Percentiles rank a stretch among this genome's conserved stretches.
Evolutionary conservation across 2,329 filamentous ascomycete species (phyloP).

Genomic region (Chaetomium olivaceum): DNA sequence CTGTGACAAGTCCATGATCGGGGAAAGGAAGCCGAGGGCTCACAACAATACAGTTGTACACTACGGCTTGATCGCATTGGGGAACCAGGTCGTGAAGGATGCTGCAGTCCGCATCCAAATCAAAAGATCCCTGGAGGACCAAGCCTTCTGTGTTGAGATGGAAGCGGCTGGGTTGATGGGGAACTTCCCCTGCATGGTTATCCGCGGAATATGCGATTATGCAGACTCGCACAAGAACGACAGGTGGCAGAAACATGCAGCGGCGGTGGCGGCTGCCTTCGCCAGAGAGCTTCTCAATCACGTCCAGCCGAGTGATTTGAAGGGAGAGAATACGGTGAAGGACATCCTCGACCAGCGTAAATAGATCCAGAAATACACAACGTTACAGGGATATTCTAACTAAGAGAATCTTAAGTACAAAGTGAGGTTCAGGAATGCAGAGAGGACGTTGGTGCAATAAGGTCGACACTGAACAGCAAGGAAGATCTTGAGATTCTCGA

Average conservation of each 20-base stretch:
- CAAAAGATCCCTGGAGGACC: background rate
- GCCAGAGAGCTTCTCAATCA: background rate
- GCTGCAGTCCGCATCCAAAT: background rate
- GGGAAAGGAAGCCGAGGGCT: background rate
- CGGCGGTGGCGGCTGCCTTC: background rate
- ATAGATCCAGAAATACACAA: background rate
- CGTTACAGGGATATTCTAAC: background rate
- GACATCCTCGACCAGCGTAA: background rate
- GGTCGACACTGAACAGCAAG: background rate
- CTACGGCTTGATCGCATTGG: slow-evolving; percentile 3
- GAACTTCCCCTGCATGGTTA: background rate
- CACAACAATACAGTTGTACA: background rate
- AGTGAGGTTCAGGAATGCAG: background rate
- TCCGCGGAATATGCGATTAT: background rate
- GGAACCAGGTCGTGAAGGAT: background rate
- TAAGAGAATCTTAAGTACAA: no score
- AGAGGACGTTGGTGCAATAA: background rate
- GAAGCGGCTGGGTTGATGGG: slow-evolving; percentile 8
- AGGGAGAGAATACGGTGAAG: background rate
- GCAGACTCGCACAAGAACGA: slow-evolving; percentile 7
- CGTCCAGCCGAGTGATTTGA: background rate
- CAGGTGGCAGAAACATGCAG: background rate
- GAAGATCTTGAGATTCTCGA: slow-evolving; percentile 13
- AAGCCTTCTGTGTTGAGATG: background rate
- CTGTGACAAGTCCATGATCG: background rate